Evolutionary conservation across 192 early-diverging fungal species (phyloP).

Genomic region (Backusella tuberculispora): DNA sequence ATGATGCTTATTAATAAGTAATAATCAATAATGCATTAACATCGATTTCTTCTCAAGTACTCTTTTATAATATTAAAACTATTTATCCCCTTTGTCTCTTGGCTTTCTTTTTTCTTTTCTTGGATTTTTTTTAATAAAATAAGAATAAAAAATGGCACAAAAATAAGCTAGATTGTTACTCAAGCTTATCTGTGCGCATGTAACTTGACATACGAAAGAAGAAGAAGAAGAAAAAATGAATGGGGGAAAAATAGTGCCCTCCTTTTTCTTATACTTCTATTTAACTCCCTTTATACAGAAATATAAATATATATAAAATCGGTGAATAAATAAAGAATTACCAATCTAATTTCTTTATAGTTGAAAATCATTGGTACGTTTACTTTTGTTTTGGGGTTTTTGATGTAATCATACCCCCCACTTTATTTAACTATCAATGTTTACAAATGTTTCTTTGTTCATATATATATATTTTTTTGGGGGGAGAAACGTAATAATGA

Average conservation of each 20-base stretch:
- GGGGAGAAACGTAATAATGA: background rate
- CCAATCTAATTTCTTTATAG: no score
- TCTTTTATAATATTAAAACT: no score
- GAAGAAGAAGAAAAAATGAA: background rate
- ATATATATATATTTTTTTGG: background rate
- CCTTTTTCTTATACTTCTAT: background rate
- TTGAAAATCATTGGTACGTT: background rate
- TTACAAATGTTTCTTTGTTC: background rate
- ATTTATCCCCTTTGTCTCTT: background rate
- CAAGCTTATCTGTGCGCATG: conserved; percentile 16
- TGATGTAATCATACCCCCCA: background rate
- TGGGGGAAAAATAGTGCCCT: background rate
- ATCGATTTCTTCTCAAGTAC: no score
- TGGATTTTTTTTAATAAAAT: background rate
- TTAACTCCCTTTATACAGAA: background rate
- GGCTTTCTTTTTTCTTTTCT: background rate
- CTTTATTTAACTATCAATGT: no score
- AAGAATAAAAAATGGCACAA: conserved; percentile 8
- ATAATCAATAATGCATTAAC: no score
- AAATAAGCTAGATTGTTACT: conserved; percentile 8
- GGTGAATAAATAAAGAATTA: background rate
- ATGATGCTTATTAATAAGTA: no score
- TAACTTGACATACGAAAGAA: background rate
- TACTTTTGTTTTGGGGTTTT: background rate
- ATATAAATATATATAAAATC: no score